These are phyloP conservation scores for Lactifluus hygrophoroides DNA, from an alignment of 768 basidiomycete genomes.

Conservation along the genomic window DNA sequence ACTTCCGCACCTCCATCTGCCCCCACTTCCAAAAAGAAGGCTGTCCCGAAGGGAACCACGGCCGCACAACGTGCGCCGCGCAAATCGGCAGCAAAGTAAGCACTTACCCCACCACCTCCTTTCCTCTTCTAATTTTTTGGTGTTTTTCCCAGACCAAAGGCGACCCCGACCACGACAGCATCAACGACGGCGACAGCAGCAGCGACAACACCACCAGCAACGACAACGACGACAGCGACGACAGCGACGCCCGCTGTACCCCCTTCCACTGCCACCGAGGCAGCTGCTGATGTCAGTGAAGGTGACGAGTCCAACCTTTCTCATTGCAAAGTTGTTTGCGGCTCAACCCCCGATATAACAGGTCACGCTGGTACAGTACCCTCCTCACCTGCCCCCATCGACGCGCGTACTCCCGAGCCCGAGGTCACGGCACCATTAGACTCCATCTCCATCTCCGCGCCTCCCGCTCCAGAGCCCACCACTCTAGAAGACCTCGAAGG, in stretches of 20 bases:
- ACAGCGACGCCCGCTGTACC: not conserved
- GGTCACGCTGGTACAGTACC: slow-evolving; percentile 21
- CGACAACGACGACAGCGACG: not conserved
- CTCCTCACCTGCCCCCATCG: slow-evolving; percentile 15
- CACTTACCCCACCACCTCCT: not conserved
- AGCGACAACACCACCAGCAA: not conserved
- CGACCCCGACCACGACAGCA: not conserved
- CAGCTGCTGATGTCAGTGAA: slow-evolving; percentile 10
- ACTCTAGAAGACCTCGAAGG: slow-evolving; percentile 40
- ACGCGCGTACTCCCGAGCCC: slow-evolving; percentile 12
- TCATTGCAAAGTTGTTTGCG: not conserved
- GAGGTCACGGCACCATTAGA: not conserved
- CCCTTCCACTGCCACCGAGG: not conserved
- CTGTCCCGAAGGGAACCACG: slow-evolving; percentile 21
- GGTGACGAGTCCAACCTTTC: not conserved
- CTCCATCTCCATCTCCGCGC: not conserved
- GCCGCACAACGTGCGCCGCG: slow-evolving; percentile 25
- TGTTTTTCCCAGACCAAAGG: not conserved
- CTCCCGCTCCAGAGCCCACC: not conserved
- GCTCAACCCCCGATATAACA: not conserved
- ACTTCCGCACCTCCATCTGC: slow-evolving; percentile 3
- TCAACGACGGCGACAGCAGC: not conserved
- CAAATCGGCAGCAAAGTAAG: slow-evolving; percentile 28
- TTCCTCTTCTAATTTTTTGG: not conserved
- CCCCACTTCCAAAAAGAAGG: slow-evolving; percentile 23